Conservation (phyloP, 2,329 filamentous ascomycete genomes). For the Claviceps purpurea region DNA sequence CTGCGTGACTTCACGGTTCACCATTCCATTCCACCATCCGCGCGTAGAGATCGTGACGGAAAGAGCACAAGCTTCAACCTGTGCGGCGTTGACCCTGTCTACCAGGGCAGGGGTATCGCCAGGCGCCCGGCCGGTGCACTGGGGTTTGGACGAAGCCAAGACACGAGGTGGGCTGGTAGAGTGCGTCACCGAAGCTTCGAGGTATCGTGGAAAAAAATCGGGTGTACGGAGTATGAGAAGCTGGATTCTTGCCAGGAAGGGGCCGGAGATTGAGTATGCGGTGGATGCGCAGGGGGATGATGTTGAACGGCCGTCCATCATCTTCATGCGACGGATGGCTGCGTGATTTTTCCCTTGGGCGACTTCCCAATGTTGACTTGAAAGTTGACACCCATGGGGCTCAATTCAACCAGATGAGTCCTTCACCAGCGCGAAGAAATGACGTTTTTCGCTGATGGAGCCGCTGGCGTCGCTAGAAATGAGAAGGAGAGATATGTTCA, state of each 20-base stretch:
- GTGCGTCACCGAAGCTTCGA: slow-evolving; percentile 30
- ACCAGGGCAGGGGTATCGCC: not conserved
- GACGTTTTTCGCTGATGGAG: not conserved
- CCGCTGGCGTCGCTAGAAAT: not conserved
- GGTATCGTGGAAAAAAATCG: slow-evolving; percentile 27
- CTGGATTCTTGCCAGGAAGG: slow-evolving; percentile 31
- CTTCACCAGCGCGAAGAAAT: slow-evolving; percentile 15
- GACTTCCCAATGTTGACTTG: no score
- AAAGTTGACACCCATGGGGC: no score
- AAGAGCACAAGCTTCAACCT: not conserved
- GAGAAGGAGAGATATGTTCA: no score
- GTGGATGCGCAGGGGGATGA: slow-evolving; percentile 29
- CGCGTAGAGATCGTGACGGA: not conserved
- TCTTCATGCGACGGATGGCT: slow-evolving; percentile 25
- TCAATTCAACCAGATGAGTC: no score
- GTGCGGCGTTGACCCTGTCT: not conserved
- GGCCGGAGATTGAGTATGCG: slow-evolving; percentile 26
- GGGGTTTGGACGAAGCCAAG: not conserved
- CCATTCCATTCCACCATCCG: not conserved
- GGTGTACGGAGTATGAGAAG: slow-evolving; percentile 24
- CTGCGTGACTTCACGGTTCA: not conserved
- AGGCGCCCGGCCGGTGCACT: not conserved
- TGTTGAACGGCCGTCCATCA: slow-evolving; percentile 25
- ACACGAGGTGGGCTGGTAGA: slow-evolving; percentile 23
- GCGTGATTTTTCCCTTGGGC: no score